Evolutionary conservation across 257 asterid species (phyloP).

Genomic region (Fraxinus excelsior): DNA sequence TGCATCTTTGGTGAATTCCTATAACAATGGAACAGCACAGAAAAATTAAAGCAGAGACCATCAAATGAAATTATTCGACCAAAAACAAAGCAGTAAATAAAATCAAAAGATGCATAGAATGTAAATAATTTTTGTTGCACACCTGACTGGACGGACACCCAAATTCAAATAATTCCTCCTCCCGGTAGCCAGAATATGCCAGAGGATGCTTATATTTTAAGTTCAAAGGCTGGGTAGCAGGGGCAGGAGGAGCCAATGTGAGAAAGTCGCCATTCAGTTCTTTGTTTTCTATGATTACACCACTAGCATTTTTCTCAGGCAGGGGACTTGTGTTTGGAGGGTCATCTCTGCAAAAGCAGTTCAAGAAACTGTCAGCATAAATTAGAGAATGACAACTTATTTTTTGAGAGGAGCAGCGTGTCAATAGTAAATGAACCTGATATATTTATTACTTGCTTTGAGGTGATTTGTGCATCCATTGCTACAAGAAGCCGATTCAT

Average conservation of each 20-base stretch:
- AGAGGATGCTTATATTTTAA: slow-evolving; percentile 24
- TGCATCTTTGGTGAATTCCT: slow-evolving; percentile 45
- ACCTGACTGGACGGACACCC: slow-evolving; percentile 46
- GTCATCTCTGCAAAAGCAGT: slow-evolving; percentile 46
- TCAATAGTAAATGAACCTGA: slow-evolving; percentile 39
- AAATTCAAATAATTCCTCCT: slow-evolving; percentile 26
- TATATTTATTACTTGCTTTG: slow-evolving; percentile 38
- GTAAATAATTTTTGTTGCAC: slow-evolving; percentile 2
- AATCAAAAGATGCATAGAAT: neutral
- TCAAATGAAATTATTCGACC: neutral
- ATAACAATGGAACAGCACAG: neutral
- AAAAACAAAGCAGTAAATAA: neutral
- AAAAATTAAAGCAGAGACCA: neutral
- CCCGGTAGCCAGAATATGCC: slow-evolving; percentile 23
- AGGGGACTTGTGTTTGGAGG: slow-evolving; percentile 41
- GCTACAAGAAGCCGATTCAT: slow-evolving; percentile 46
- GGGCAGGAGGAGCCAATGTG: slow-evolving; percentile 75
- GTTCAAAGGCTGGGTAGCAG: slow-evolving; percentile 32
- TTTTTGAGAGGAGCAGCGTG: neutral
- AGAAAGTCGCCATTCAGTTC: slow-evolving; percentile 64
- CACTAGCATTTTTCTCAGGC: slow-evolving; percentile 32
- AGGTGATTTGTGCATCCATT: slow-evolving; percentile 32
- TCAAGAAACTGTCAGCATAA: slow-evolving; percentile 18
- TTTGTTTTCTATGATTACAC: slow-evolving; percentile 30
- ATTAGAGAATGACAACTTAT: neutral